These are phyloP conservation scores for Trypanosoma caninum DNA, from an alignment of 208 protist genomes.

Conservation along the genomic window DNA sequence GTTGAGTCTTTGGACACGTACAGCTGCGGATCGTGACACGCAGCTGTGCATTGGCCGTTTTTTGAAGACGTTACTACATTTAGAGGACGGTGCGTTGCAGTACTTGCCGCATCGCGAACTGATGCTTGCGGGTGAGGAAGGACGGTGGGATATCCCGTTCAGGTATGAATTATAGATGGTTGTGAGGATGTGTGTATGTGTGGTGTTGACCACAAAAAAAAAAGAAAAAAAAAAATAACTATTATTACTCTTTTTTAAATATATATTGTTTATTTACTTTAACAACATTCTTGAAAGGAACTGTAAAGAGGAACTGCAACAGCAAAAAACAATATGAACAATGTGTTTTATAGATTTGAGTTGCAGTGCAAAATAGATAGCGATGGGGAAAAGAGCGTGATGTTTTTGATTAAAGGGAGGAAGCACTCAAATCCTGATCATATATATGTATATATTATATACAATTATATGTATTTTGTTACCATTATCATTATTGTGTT, in stretches of 20 bases:
- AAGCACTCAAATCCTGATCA: no score
- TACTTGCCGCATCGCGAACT: slow-evolving; percentile 73
- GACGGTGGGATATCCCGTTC: slow-evolving; percentile 22
- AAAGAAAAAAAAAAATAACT: neutral
- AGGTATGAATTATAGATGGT: slow-evolving; percentile 41
- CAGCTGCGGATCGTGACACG: slow-evolving; percentile 48
- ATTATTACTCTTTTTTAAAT: slow-evolving; percentile 2
- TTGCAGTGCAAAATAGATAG: no score
- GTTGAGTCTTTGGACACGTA: slow-evolving; percentile 84
- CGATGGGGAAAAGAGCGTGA: neutral
- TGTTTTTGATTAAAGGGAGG: no score
- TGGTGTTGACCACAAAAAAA: neutral
- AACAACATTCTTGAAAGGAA: neutral
- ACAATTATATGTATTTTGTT: no score
- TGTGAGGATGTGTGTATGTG: no score
- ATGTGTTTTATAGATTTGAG: no score
- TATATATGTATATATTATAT: no score
- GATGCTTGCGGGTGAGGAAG: slow-evolving; percentile 69
- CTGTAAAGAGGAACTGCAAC: neutral
- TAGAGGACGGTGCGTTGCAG: slow-evolving; percentile 37
- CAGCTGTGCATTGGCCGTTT: slow-evolving; percentile 68
- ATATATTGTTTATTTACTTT: neutral
- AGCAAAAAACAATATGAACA: neutral
- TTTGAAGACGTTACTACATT: slow-evolving; percentile 43
- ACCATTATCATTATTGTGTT: no score